Evolutionary conservation across 768 basidiomycete species (phyloP), one percentile per base, ranked within the genome.

Genomic region (Termitomyces sp.): DNA sequence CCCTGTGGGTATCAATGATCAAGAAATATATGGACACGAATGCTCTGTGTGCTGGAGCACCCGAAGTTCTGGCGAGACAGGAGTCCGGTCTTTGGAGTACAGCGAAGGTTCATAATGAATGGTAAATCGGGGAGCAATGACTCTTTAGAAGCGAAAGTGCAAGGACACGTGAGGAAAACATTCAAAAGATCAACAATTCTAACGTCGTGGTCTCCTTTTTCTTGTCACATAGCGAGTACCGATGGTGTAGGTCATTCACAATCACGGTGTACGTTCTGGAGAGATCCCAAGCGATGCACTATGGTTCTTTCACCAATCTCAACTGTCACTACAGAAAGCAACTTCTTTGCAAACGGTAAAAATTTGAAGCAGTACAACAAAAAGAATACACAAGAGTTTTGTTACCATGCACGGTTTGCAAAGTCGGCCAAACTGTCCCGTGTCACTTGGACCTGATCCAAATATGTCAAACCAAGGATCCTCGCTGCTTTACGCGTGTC

Each of bases 401-500:
- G 38, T 59, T 43, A 73, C 77, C 76, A 79, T 0, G 75, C 74
- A n/a, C 71, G 69, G 19, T 60, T 64, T 59, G 72, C 71, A 52
- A 73, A 79, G 56, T 80, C 74, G 2, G 64, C 67, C 38, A 80
- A 53, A 10, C 65, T 71, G 55, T 77, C 80, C 52, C 58, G 70
- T 11, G 74, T 67, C 5, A 71, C 71, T 59, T 78, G 71, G 57
- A 73, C 72, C 45, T 72, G 69, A 5, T 69, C 66, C 12, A 66
- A 66, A 51, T 74, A 80, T 53, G 70, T 71, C n/a, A 80, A 50
- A 2, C 77, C 76, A 5, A 81, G 66, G 2, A 81, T 65, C 37
- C 66, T 67, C 35, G 63, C 62, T 9, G 66, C 70, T 60, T 81
- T 81, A 10, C 66, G 34, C 1, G 67, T 65, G 52, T 74, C 64